Evolutionary conservation across 2,329 filamentous ascomycete genomes (phyloP).

Genomic region (Thielaviopsis populi): DNA sequence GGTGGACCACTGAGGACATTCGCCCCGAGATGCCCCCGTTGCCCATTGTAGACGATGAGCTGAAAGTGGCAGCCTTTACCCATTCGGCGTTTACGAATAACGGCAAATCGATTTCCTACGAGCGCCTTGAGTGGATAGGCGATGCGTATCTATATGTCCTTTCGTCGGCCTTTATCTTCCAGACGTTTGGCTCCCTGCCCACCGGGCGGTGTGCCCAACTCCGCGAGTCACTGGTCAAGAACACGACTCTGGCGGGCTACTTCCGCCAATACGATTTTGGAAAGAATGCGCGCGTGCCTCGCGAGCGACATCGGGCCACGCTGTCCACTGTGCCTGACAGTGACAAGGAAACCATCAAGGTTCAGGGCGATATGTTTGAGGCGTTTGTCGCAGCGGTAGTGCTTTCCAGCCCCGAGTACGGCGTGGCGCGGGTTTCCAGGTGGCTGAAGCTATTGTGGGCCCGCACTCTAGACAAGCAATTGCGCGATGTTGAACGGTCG

Average conservation of each 20-base stretch:
- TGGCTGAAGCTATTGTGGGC: conserved; percentile 71
- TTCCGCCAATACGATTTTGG: conserved; percentile 57
- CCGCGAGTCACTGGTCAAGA: conserved; percentile 67
- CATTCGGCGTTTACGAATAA: conserved; percentile 37
- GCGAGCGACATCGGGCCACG: conserved; percentile 17
- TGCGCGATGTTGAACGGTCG: conserved; percentile 23
- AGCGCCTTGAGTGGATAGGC: conserved; percentile 75
- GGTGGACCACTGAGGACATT: conserved; percentile 38
- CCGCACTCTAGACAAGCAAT: conserved; percentile 42
- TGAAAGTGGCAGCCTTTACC: conserved; percentile 51
- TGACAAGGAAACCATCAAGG: conserved; percentile 49
- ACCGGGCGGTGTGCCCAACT: conserved; percentile 60
- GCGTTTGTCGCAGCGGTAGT: conserved; percentile 74
- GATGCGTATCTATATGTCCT: conserved; percentile 74
- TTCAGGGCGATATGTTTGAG: conserved; percentile 77
- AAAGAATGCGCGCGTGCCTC: conserved; percentile 43
- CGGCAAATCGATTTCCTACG: conserved; percentile 43
- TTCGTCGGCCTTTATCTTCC: conserved; percentile 58
- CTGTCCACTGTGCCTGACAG: conserved; percentile 27
- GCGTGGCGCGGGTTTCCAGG: conserved; percentile 42
- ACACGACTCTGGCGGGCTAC: conserved; percentile 58
- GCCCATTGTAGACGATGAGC: conserved; percentile 44
- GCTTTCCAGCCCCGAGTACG: conserved; percentile 47
- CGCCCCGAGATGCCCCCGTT: conserved; percentile 38
- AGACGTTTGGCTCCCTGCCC: conserved; percentile 49